phyloP scores from a whole-genome alignment of 257 asterid species.

The Marsdenia floribunda region DNA sequence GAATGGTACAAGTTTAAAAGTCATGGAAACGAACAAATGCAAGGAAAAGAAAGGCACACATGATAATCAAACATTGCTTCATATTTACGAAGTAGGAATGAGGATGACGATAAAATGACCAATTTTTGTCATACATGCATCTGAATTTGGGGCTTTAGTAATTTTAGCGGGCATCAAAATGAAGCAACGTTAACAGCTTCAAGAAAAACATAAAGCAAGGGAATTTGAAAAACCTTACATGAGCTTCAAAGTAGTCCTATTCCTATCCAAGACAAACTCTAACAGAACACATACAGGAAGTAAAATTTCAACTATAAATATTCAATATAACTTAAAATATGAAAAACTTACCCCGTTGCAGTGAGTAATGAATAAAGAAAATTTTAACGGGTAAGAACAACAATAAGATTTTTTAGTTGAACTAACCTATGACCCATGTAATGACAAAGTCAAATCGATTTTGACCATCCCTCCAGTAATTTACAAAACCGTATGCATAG shows the following conservation, averaged over 20 bases:
- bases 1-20: not conserved
- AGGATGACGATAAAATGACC: not conserved
- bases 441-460: conserved; percentile 87
- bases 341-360: not conserved
- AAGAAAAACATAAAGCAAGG: not conserved
- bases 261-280: not conserved
- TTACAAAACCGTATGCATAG: conserved; percentile 74
- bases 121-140: too few relatives aligned
- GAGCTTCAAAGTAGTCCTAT: not conserved
- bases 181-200: not conserved
- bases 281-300: not conserved
- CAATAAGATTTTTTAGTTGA: not conserved
- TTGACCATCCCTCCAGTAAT: conserved; percentile 98
- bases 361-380: not conserved
- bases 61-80: not conserved
- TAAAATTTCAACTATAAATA: not conserved
- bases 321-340: not conserved
- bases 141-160: not conserved
- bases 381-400: not conserved
- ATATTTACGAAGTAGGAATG: not conserved
- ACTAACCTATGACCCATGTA: conserved; percentile 95
- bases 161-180: too few relatives aligned
- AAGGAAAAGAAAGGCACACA: too few relatives aligned
- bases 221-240: not conserved
- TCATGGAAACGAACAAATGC: not conserved